Evolutionary conservation across 306 rosid genomes (phyloP).

Genomic region (Elaeagnus macrophylla): DNA sequence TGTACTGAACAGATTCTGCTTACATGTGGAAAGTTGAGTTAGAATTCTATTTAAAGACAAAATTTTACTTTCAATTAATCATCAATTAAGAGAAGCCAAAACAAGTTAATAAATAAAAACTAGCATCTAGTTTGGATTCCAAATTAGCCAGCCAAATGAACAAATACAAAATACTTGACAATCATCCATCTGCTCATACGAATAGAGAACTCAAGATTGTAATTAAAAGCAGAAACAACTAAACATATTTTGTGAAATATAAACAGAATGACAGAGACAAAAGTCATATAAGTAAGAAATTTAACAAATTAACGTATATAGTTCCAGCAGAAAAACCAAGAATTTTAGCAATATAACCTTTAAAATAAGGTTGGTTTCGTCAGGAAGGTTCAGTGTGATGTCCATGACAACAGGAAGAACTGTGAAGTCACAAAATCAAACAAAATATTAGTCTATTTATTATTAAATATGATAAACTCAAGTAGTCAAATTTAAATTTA

Average conservation of each 20-base stretch:
- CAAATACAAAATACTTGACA: background rate
- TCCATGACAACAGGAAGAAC: slow-evolving; percentile 90
- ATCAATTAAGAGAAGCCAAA: background rate
- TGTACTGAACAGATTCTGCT: background rate
- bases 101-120: background rate
- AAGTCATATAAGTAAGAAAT: background rate
- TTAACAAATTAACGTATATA: background rate
- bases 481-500: background rate
- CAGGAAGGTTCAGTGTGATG: slow-evolving; percentile 69
- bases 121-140: slow-evolving; percentile 11
- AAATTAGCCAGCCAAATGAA: slow-evolving; percentile 12
- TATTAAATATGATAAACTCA: background rate
- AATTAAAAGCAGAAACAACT: slow-evolving; percentile 6
- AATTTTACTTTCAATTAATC: no score
- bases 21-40: slow-evolving; percentile 1
- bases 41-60: background rate
- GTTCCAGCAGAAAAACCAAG: slow-evolving; percentile 3
- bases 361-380: slow-evolving; percentile 61
- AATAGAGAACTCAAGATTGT: slow-evolving; percentile 11
- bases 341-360: slow-evolving; percentile 38
- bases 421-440: slow-evolving; percentile 27
- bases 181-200: background rate
- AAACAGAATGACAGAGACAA: slow-evolving; percentile 3
- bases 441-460: background rate
- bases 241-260: slow-evolving; percentile 13